Conservation (phyloP, 2,329 filamentous ascomycete genomes). For the Penicillium glabrum region DNA sequence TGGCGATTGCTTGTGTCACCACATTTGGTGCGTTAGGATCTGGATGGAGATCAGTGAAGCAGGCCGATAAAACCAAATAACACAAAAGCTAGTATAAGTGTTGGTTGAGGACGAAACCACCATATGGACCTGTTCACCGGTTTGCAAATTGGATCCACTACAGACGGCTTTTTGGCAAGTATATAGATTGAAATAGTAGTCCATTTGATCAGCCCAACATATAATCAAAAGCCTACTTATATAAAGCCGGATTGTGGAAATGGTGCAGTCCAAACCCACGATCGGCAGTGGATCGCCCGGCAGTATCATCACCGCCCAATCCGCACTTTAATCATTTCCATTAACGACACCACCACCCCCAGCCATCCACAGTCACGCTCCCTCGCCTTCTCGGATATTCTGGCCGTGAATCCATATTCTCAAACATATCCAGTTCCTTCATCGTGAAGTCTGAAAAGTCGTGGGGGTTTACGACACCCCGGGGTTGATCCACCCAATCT, state of each 20-base stretch:
- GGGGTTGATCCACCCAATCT: slow-evolving; percentile 20
- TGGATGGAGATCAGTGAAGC: not conserved
- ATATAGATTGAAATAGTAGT: not conserved
- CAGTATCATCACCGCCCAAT: slow-evolving; percentile 13
- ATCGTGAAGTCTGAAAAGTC: slow-evolving; percentile 5
- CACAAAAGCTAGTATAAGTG: not conserved
- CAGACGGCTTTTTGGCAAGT: not conserved
- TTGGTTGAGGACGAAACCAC: not conserved
- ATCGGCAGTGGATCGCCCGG: slow-evolving; percentile 1
- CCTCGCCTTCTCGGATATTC: not conserved
- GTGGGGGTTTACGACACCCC: slow-evolving; percentile 14
- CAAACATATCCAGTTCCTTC: not conserved
- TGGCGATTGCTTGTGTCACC: not conserved
- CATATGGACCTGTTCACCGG: not conserved
- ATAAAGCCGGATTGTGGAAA: not conserved
- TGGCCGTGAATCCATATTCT: not conserved
- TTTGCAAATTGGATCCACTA: not conserved
- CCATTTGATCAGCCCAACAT: not conserved
- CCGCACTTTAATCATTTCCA: slow-evolving; percentile 13
- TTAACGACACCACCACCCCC: slow-evolving; percentile 5
- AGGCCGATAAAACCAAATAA: not conserved
- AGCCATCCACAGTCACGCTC: slow-evolving; percentile 1
- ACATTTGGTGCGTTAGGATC: not conserved
- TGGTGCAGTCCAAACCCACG: not conserved
- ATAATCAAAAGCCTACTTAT: not conserved